phyloP scores from a whole-genome alignment of 2,329 filamentous ascomycete genomes.

The Colletotrichum costaricense region DNA sequence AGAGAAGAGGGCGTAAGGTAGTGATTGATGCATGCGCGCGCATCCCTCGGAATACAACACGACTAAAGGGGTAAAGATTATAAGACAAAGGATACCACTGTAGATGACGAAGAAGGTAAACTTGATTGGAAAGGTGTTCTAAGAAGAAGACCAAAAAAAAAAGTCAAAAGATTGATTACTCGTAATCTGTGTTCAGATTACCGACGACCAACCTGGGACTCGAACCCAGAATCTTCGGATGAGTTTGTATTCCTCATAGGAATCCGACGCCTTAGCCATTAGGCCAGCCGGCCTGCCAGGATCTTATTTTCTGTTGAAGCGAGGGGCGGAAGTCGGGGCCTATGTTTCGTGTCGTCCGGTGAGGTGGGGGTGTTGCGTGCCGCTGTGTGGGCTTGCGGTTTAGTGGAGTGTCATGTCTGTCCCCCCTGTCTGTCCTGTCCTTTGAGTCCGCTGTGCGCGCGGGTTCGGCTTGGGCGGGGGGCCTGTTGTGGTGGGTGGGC shows the following conservation, averaged over 20 bases:
- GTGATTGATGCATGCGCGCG: too few relatives aligned
- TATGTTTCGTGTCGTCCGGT: background rate
- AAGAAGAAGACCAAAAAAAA: background rate
- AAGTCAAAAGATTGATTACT: background rate
- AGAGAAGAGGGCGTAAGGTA: too few relatives aligned
- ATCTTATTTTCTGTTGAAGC: constrained; percentile 3
- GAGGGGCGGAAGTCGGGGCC: background rate
- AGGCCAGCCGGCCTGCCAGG: constrained; percentile 32
- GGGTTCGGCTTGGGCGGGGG: too few relatives aligned
- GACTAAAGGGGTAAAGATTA: too few relatives aligned
- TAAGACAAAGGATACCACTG: background rate
- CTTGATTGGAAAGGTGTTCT: too few relatives aligned
- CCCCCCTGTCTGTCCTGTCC: too few relatives aligned
- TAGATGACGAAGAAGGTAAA: background rate
- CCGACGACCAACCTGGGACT: constrained; percentile 35
- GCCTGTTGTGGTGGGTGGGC: too few relatives aligned
- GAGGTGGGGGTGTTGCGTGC: background rate
- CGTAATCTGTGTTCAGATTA: constrained; percentile 3
- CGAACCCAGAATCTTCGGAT: constrained; percentile 36
- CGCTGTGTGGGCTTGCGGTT: background rate
- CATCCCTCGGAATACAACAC: too few relatives aligned
- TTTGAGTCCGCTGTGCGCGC: too few relatives aligned
- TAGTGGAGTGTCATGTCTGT: background rate
- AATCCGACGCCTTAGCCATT: constrained; percentile 36
- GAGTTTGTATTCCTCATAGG: constrained; percentile 28